Percentiles rank a stretch among this genome's conserved stretches.
Evolutionary conservation across 1,284 basidiomycete genomes (phyloP).

Genomic region (Pterulicium gracile): DNA sequence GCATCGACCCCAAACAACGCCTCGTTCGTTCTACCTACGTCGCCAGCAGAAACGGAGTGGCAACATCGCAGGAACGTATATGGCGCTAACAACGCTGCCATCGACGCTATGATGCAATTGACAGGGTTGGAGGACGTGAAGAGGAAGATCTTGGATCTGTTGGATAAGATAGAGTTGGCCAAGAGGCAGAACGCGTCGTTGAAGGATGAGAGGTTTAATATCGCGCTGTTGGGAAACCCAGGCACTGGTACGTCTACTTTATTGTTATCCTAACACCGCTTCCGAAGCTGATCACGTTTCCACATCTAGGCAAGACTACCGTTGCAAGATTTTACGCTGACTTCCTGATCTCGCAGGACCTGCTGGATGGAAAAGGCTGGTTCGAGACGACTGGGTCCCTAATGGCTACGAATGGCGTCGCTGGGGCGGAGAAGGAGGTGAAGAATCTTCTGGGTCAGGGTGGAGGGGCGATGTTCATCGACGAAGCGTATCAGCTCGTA

Average conservation of each 20-base stretch:
- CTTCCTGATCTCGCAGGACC: slow-evolving; percentile 42
- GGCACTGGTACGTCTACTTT: slow-evolving; percentile 45
- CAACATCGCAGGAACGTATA: slow-evolving; percentile 34
- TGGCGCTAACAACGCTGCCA: slow-evolving; percentile 31
- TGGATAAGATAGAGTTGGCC: slow-evolving; percentile 37
- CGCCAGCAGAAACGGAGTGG: slow-evolving; percentile 39
- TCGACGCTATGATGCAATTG: slow-evolving; percentile 48
- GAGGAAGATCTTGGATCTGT: slow-evolving; percentile 33
- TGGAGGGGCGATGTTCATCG: slow-evolving; percentile 55
- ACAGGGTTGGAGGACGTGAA: slow-evolving; percentile 49
- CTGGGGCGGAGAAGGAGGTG: slow-evolving; percentile 36
- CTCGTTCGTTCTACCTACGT: too few species aligned
- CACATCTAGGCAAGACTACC: slow-evolving; percentile 58
- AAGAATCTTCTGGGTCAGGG: slow-evolving; percentile 32
- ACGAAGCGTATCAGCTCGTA: slow-evolving; percentile 59
- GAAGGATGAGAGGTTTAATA: slow-evolving; percentile 42
- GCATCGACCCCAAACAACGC: too few species aligned
- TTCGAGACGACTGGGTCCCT: slow-evolving; percentile 54
- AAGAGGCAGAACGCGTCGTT: slow-evolving; percentile 33
- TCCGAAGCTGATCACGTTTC: too few species aligned
- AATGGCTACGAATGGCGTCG: slow-evolving; percentile 44
- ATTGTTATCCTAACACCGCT: too few species aligned
- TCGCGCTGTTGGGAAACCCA: slow-evolving; percentile 45
- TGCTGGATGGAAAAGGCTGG: slow-evolving; percentile 43
- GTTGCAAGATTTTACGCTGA: slow-evolving; percentile 52